A percentile compares a stretch with the other conserved stretches of the same genome.
Evolutionary conservation across 2,329 filamentous ascomycete genomes (phyloP).

Genomic region (Graphilbum ipis-grandicollis): DNA sequence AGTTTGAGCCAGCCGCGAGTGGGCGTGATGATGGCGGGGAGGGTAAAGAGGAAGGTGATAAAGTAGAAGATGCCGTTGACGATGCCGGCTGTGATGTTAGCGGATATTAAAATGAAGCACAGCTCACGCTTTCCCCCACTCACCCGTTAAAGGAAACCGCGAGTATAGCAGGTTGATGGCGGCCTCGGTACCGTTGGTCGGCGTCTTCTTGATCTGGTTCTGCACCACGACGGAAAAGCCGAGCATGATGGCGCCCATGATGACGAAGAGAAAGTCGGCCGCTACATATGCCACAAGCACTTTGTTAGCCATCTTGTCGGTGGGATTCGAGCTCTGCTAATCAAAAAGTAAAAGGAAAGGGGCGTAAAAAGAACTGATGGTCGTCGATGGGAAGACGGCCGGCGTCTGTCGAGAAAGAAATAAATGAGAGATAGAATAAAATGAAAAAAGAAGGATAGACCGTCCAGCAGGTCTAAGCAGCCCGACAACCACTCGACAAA

Average conservation of each 20-base stretch:
- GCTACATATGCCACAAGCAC: constrained; percentile 31
- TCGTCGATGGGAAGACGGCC: constrained; percentile 2
- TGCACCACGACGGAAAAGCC: constrained; percentile 36
- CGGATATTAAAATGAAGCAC: neutral
- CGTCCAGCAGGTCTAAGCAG: neutral
- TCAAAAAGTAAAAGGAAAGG: too few relatives aligned
- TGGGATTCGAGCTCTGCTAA: neutral
- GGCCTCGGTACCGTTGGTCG: constrained; percentile 27
- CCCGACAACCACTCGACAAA: too few relatives aligned
- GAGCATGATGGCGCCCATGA: constrained; percentile 35
- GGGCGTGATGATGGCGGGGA: constrained; percentile 54
- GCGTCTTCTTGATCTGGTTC: constrained; percentile 23
- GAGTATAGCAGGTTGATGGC: constrained; percentile 34
- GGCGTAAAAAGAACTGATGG: too few relatives aligned
- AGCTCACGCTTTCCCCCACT: constrained; percentile 3
- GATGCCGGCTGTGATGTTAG: constrained; percentile 37
- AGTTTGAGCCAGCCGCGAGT: constrained; percentile 53
- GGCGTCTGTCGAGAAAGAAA: constrained; percentile 2
- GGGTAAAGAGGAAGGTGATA: constrained; percentile 47
- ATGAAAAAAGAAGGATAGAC: neutral
- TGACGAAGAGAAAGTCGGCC: constrained; percentile 32
- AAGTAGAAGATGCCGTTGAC: constrained; percentile 58
- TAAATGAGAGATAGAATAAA: neutral
- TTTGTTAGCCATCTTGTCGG: constrained; percentile 31
- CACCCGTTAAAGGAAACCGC: constrained; percentile 32